A percentile compares a stretch with the other conserved stretches of the same genome.
Evolutionary conservation across 192 early-diverging fungal genomes (phyloP).

Genomic region (Backusella australiensis): DNA sequence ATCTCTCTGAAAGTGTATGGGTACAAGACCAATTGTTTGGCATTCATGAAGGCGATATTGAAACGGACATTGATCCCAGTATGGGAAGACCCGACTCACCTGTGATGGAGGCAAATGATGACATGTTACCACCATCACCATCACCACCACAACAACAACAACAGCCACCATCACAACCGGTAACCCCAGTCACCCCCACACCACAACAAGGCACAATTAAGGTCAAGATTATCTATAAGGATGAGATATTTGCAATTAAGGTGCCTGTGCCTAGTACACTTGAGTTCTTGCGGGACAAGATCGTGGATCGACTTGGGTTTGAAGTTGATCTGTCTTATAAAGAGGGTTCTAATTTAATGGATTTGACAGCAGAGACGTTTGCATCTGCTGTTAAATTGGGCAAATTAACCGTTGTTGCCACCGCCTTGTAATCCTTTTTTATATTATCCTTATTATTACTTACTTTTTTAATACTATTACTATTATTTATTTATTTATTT

Average conservation of each 20-base stretch:
- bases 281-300: constrained; percentile 53
- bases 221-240: constrained; percentile 67
- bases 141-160: not conserved
- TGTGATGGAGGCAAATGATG: not conserved
- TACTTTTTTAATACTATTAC: not conserved
- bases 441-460: not conserved
- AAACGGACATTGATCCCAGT: constrained; percentile 43
- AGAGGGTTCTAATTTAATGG: constrained; percentile 15
- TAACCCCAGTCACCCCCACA: not conserved
- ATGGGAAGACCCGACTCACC: constrained; percentile 2
- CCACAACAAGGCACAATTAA: constrained; percentile 46
- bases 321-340: constrained; percentile 39
- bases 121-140: not conserved
- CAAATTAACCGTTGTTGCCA: constrained; percentile 45
- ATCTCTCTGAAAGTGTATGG: constrained; percentile 49
- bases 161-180: not conserved
- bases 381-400: constrained; percentile 31
- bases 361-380: constrained; percentile 33
- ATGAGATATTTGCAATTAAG: constrained; percentile 73
- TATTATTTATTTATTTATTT: constrained; percentile 1
- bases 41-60: constrained; percentile 53
- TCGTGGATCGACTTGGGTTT: constrained; percentile 54
- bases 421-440: not conserved
- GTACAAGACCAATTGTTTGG: constrained; percentile 54
- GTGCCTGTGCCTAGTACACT: constrained; percentile 58